Percentiles rank a stretch among this genome's conserved stretches.
These are phyloP conservation scores for Rhodotorula kratochvilovae DNA, from an alignment of 768 basidiomycete genomes.

Conservation along the genomic window DNA sequence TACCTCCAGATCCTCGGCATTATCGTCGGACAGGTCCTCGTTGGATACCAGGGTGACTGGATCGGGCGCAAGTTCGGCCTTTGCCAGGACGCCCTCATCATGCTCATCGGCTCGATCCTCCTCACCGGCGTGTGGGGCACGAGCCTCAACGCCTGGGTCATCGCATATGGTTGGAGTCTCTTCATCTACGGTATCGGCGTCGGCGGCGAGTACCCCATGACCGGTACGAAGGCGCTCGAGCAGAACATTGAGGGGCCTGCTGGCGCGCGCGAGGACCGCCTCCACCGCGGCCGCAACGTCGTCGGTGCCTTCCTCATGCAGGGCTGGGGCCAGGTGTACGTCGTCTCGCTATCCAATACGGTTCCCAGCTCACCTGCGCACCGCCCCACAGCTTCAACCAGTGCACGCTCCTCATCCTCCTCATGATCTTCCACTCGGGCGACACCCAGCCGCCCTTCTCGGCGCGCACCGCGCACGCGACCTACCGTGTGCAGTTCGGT, in stretches of 20 bases:
- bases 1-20: slow-evolving; percentile 51
- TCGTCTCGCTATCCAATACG: slow-evolving; percentile 29
- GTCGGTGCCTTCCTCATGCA: slow-evolving; percentile 52
- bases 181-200: slow-evolving; percentile 51
- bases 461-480: slow-evolving; percentile 47
- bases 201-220: slow-evolving; percentile 49
- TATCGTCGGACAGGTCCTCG: slow-evolving; percentile 45
- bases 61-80: slow-evolving; percentile 47
- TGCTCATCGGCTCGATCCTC: slow-evolving; percentile 50
- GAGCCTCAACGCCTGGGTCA: slow-evolving; percentile 49
- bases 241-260: slow-evolving; percentile 40
- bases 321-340: slow-evolving; percentile 40
- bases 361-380: not conserved
- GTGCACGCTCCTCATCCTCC: slow-evolving; percentile 48
- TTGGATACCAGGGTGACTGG: slow-evolving; percentile 47
- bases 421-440: slow-evolving; percentile 48
- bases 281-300: slow-evolving; percentile 51
- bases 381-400: slow-evolving; percentile 40
- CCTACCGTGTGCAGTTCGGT: slow-evolving; percentile 50
- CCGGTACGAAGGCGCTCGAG: slow-evolving; percentile 49
- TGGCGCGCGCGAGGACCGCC: slow-evolving; percentile 48
- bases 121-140: slow-evolving; percentile 51
- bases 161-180: slow-evolving; percentile 48
- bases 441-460: slow-evolving; percentile 41
- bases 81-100: slow-evolving; percentile 48